Percentiles rank a stretch among this genome's conserved stretches.
Conservation (phyloP, 2,329 filamentous ascomycete genomes). For the Colletotrichum sp. region DNA sequence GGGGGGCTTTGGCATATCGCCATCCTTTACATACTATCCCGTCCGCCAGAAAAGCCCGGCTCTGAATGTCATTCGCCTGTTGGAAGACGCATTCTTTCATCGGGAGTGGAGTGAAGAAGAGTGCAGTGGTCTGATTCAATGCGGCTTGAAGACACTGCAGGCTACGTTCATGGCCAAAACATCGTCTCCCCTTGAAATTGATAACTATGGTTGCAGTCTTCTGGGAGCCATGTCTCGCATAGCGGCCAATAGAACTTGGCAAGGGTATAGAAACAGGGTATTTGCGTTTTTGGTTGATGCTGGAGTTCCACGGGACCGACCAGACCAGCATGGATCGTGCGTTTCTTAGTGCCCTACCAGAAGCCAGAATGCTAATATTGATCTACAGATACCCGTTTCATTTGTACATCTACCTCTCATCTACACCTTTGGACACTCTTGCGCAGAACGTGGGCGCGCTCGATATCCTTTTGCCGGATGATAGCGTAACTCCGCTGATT, state of each 20-base stretch:
- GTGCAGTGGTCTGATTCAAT: background rate
- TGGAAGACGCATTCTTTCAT: background rate
- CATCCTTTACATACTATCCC: background rate
- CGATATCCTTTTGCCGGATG: too few species aligned
- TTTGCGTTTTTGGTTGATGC: background rate
- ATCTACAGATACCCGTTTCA: too few species aligned
- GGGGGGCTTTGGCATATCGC: background rate
- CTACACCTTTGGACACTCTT: too few species aligned
- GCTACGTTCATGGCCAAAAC: background rate
- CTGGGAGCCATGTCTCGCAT: background rate
- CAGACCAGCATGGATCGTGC: background rate
- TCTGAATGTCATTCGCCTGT: background rate
- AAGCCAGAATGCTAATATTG: too few species aligned
- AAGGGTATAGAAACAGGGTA: background rate
- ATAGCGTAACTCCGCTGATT: too few species aligned
- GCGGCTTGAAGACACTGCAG: background rate
- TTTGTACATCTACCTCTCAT: too few species aligned
- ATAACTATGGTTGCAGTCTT: rapidly evolving
- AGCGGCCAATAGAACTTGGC: too few species aligned
- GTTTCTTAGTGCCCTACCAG: background rate
- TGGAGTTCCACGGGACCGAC: background rate
- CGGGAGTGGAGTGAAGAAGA: background rate
- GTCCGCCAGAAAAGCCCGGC: background rate
- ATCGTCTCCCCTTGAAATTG: background rate
- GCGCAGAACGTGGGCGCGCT: too few species aligned